Conservation (phyloP, 1,284 basidiomycete species). For the Ganoderma lingzhi region DNA sequence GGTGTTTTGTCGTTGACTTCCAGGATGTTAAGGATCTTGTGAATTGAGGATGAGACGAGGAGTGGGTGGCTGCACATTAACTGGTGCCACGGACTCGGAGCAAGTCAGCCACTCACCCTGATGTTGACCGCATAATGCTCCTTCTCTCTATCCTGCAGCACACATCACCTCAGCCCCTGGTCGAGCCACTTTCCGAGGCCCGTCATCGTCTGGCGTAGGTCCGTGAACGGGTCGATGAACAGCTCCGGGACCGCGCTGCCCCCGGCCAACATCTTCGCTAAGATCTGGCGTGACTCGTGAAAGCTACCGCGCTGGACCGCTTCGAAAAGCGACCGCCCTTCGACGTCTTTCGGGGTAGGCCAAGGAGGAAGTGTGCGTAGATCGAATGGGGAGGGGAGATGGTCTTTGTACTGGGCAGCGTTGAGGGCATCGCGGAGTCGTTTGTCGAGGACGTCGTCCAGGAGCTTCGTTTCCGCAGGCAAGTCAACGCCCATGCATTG, state of each 20-base stretch:
- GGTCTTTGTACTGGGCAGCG: constrained; percentile 31
- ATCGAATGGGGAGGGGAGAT: constrained; percentile 26
- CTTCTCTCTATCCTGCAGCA: constrained; percentile 38
- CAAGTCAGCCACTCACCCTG: constrained; percentile 36
- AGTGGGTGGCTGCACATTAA: neutral
- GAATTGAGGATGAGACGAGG: neutral
- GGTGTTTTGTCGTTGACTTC: constrained; percentile 40
- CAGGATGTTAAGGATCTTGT: constrained; percentile 43
- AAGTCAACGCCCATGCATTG: constrained; percentile 39
- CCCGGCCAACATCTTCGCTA: neutral
- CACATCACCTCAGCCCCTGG: constrained; percentile 35
- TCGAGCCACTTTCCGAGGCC: constrained; percentile 41
- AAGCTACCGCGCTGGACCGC: constrained; percentile 28
- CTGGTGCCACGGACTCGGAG: neutral
- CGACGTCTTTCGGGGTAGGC: neutral
- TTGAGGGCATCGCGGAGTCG: constrained; percentile 40
- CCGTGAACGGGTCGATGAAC: constrained; percentile 44
- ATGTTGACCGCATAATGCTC: constrained; percentile 41
- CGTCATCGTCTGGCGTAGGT: constrained; percentile 46
- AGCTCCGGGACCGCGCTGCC: constrained; percentile 11
- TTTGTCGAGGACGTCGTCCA: constrained; percentile 39
- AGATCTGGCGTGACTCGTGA: constrained; percentile 19
- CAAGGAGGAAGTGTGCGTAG: constrained; percentile 30
- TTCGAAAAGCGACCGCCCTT: neutral
- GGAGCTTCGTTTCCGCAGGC: constrained; percentile 37